Conservation (phyloP, 176 grass and related monocot species). For the Rhynchospora tenuis region DNA sequence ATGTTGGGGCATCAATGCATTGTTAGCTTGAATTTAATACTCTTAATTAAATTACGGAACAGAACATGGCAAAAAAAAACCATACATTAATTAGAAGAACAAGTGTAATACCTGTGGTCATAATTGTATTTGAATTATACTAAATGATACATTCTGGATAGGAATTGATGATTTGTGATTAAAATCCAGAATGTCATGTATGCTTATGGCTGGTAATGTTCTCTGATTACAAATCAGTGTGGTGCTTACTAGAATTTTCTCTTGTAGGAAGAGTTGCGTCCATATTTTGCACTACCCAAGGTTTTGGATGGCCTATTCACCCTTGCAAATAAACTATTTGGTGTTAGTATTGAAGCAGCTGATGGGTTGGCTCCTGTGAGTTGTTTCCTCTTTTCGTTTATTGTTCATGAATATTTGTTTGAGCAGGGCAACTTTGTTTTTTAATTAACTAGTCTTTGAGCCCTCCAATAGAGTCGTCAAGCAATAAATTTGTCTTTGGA, state of each 20-base stretch:
- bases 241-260: neutral
- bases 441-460: neutral
- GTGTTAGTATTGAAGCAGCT: constrained; percentile 61
- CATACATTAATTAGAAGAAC: neutral
- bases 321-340: constrained; percentile 81
- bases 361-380: constrained; percentile 85
- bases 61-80: neutral
- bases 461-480: neutral
- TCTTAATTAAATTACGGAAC: neutral
- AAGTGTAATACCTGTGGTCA: neutral
- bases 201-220: neutral
- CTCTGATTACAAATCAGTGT: neutral
- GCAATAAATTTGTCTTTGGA: constrained; percentile 44
- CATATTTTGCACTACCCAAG: constrained; percentile 82
- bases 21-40: neutral
- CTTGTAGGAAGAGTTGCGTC: constrained; percentile 71
- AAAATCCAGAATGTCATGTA: neutral
- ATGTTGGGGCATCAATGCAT: neutral
- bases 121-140: neutral
- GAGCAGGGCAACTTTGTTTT: neutral
- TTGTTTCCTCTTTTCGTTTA: constrained; percentile 6
- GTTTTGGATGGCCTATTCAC: constrained; percentile 82
- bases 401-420: neutral
- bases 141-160: too few relatives aligned
- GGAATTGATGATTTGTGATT: neutral